These are phyloP conservation scores for Platanus orientalis DNA, from an alignment of 164 flowering plant species.

Conservation along the genomic window DNA sequence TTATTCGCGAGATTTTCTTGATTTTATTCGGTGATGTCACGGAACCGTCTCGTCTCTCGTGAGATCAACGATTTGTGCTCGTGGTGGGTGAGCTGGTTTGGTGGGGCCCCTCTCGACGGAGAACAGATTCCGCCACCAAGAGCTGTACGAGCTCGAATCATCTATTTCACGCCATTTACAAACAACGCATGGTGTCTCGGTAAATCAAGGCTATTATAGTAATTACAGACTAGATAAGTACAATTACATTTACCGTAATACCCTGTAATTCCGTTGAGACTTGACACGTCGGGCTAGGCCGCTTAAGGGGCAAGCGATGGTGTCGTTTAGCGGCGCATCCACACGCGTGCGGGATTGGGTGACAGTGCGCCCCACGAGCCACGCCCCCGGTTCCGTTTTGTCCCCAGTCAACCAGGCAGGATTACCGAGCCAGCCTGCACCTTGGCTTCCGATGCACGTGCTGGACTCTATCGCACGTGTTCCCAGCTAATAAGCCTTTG, in stretches of 20 bases:
- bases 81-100: background rate
- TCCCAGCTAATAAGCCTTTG: constrained; percentile 28
- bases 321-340: constrained; percentile 33
- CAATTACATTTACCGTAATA: too few relatives aligned
- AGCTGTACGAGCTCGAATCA: too few relatives aligned
- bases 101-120: background rate
- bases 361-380: constrained; percentile 37
- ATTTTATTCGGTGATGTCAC: too few relatives aligned
- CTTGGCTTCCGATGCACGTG: constrained; percentile 38
- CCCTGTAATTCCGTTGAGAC: too few relatives aligned
- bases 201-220: too few relatives aligned
- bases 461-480: constrained; percentile 35
- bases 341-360: constrained; percentile 26
- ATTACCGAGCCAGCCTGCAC: constrained; percentile 30
- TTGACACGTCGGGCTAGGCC: background rate
- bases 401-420: constrained; percentile 67
- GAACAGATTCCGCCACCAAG: background rate
- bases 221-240: too few relatives aligned
- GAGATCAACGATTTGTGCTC: background rate
- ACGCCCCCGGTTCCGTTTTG: constrained; percentile 32
- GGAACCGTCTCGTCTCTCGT: too few relatives aligned
- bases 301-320: constrained; percentile 2
- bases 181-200: background rate
- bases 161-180: too few relatives aligned
- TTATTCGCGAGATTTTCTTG: constrained; percentile 7